Evolutionary conservation across 768 basidiomycete genomes (phyloP).

Genomic region (Panellus pusillus): DNA sequence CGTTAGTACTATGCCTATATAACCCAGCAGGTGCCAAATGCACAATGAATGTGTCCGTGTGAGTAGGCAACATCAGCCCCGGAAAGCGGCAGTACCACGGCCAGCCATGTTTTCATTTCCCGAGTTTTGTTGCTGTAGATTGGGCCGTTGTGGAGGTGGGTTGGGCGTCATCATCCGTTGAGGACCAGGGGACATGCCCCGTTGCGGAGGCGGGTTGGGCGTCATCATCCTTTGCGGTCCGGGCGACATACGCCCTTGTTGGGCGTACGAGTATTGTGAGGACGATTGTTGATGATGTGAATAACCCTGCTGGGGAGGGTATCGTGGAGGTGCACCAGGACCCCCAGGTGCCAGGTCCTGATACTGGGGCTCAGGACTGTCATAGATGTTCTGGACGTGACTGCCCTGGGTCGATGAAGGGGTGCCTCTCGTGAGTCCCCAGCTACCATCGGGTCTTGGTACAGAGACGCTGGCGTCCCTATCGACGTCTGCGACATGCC

Average conservation of each 20-base stretch:
- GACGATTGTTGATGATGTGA: conserved; percentile 18
- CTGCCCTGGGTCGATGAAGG: conserved; percentile 53
- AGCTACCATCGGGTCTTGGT: conserved; percentile 32
- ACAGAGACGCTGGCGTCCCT: conserved; percentile 43
- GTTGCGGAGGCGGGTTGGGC: conserved; percentile 14
- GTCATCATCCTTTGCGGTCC: conserved; percentile 17
- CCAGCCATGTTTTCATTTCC: conserved; percentile 38
- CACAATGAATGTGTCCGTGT: neutral
- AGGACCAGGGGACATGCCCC: conserved; percentile 6
- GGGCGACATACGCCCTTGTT: conserved; percentile 6
- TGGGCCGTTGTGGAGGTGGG: neutral
- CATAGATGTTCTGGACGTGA: conserved; percentile 32
- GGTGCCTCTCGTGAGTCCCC: conserved; percentile 59
- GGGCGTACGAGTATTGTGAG: conserved; percentile 13
- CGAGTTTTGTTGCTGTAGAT: conserved; percentile 13
- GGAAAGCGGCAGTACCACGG: conserved; percentile 34
- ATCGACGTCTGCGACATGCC: conserved; percentile 36
- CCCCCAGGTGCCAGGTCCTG: conserved; percentile 30
- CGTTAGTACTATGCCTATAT: neutral
- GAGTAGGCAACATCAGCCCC: conserved; percentile 23
- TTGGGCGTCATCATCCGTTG: conserved; percentile 2
- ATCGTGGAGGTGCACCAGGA: conserved; percentile 13
- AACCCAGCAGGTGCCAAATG: conserved; percentile 4
- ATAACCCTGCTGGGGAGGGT: conserved; percentile 10
- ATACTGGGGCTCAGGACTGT: conserved; percentile 1